Conservation (phyloP, 192 early-diverging fungal genomes). For the Polychytrium aggregatum region DNA sequence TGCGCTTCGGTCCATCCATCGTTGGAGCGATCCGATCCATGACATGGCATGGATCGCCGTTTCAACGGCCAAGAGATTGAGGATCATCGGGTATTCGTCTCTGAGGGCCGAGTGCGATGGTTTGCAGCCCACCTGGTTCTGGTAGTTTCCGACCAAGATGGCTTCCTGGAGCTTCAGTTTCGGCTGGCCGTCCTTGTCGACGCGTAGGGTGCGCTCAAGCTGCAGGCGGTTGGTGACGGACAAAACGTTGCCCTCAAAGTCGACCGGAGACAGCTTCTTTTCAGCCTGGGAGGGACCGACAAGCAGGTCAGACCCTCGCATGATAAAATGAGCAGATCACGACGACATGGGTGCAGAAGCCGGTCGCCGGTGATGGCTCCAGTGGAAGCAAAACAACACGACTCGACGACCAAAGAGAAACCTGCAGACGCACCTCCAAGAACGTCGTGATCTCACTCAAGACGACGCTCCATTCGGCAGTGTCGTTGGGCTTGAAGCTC, state of each 20-base stretch:
- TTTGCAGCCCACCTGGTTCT: constrained; percentile 82
- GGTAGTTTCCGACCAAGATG: constrained; percentile 89
- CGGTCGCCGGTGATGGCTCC: no score
- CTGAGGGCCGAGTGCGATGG: no score
- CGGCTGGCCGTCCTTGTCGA: constrained; percentile 49
- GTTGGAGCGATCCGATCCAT: no score
- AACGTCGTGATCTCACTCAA: constrained; percentile 54
- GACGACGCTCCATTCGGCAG: constrained; percentile 71
- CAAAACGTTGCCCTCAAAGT: constrained; percentile 33
- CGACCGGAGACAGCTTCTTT: constrained; percentile 59
- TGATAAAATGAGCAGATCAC: constrained; percentile 3
- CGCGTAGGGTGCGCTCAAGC: constrained; percentile 22
- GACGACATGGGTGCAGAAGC: no score
- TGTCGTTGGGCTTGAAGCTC: constrained; percentile 78
- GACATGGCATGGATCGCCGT: no score
- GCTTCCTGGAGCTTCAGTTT: constrained; percentile 78
- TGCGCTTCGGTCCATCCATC: no score
- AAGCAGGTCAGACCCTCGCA: no score
- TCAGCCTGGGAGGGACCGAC: constrained; percentile 47
- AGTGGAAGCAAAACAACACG: no score
- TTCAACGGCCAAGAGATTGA: no score
- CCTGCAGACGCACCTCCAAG: constrained; percentile 50
- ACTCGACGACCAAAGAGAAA: neutral
- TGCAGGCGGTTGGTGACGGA: constrained; percentile 42
- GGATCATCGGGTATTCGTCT: no score